These are phyloP conservation scores for Mycena olivaceomarginata DNA, from an alignment of 768 basidiomycete species.

Conservation along the genomic window DNA sequence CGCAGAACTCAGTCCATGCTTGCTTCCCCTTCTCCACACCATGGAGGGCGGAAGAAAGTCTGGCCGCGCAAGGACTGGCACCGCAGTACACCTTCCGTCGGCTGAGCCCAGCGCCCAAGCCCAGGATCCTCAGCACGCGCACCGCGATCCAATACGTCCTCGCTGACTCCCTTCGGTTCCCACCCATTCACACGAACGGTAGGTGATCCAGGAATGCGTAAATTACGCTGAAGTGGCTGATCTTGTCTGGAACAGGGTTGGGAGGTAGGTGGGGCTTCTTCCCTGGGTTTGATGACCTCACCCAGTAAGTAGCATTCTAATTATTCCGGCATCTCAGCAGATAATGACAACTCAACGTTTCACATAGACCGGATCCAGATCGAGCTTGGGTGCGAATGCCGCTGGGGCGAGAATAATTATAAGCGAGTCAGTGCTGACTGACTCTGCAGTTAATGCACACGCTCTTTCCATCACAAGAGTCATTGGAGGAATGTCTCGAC, in stretches of 20 bases:
- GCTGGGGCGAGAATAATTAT: background rate
- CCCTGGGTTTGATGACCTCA: background rate
- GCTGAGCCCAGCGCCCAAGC: slow-evolving; percentile 52
- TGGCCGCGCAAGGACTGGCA: slow-evolving; percentile 61
- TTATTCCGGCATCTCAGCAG: background rate
- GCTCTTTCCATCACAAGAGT: slow-evolving; percentile 50
- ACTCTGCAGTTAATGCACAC: slow-evolving; percentile 46
- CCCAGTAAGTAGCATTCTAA: background rate
- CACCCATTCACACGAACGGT: slow-evolving; percentile 52
- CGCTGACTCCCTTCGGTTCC: slow-evolving; percentile 52
- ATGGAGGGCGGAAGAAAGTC: slow-evolving; percentile 55
- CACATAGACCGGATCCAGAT: slow-evolving; percentile 39
- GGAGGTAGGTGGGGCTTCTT: slow-evolving; percentile 36
- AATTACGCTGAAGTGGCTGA: background rate
- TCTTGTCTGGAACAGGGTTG: slow-evolving; percentile 15
- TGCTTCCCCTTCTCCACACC: slow-evolving; percentile 84
- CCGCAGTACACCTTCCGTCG: slow-evolving; percentile 62
- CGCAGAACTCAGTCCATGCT: slow-evolving; percentile 72
- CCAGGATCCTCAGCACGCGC: slow-evolving; percentile 53
- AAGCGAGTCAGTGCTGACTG: background rate
- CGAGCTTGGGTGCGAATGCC: slow-evolving; percentile 12
- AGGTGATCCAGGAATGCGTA: background rate
- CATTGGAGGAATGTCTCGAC: slow-evolving; percentile 43
- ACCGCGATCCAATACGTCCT: slow-evolving; percentile 55
- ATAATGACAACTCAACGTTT: background rate